phyloP scores from a whole-genome alignment of 2,329 filamentous ascomycete species.

The Hypomyces rosellus region DNA sequence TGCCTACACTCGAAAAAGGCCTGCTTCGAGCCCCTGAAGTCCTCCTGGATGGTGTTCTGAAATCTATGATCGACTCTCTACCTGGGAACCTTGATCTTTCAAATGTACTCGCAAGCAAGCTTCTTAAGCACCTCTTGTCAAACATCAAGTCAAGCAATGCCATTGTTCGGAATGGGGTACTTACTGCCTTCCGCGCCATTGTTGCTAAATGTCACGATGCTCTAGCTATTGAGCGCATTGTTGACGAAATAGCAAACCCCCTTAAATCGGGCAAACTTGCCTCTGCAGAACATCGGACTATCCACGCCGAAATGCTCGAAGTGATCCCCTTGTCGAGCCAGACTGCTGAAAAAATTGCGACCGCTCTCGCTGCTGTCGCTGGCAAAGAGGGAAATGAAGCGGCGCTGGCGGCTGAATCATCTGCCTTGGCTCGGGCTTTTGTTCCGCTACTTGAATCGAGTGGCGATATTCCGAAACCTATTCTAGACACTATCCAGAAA shows the following conservation, averaged over 20 bases:
- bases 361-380: conserved; percentile 60
- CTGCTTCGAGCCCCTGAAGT: conserved; percentile 86
- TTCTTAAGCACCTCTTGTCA: conserved; percentile 82
- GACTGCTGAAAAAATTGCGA: conserved; percentile 60
- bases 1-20: conserved; percentile 81
- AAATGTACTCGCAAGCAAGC: conserved; percentile 59
- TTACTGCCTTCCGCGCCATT: conserved; percentile 67
- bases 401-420: conserved; percentile 70
- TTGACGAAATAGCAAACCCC: conserved; percentile 71
- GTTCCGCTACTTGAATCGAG: conserved; percentile 55
- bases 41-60: conserved; percentile 71
- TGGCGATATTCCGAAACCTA: conserved; percentile 56
- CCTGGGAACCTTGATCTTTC: conserved; percentile 71
- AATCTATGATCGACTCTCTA: conserved; percentile 65
- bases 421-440: conserved; percentile 61
- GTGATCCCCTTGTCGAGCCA: conserved; percentile 53
- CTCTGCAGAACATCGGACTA: conserved; percentile 74
- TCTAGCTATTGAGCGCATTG: conserved; percentile 56
- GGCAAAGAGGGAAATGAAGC: conserved; percentile 84
- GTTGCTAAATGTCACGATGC: conserved; percentile 55
- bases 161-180: conserved; percentile 66
- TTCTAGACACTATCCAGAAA: conserved; percentile 68
- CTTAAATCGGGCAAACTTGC: conserved; percentile 80
- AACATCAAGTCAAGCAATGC: conserved; percentile 88
- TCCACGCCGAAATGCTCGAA: conserved; percentile 76